These are phyloP conservation scores for Oligophagozyma castellii DNA, from an alignment of 1,139 yeast species.

Conservation along the genomic window DNA sequence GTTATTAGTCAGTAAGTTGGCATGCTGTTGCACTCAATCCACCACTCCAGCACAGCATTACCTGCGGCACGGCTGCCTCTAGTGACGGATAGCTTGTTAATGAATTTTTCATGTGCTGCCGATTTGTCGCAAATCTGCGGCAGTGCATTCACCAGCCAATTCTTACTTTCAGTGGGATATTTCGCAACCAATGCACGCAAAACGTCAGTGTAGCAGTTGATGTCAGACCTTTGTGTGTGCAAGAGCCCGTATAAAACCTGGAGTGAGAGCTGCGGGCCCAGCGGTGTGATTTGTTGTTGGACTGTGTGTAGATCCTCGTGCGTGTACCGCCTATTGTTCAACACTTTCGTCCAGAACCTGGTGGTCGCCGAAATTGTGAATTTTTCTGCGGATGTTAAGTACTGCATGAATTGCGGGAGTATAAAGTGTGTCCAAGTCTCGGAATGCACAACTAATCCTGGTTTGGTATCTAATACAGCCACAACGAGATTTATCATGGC, in stretches of 20 bases:
- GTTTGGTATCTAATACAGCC: conserved; percentile 36
- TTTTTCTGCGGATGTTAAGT: conserved; percentile 44
- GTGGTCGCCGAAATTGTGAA: conserved; percentile 49
- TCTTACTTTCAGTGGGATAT: conserved; percentile 19
- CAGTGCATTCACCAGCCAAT: conserved; percentile 16
- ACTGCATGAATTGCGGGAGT: conserved; percentile 28
- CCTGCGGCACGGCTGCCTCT: conserved; percentile 25
- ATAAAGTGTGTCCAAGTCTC: conserved; percentile 25
- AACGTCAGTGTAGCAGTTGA: conserved; percentile 21
- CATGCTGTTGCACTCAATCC: conserved; percentile 22
- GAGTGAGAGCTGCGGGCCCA: conserved; percentile 16
- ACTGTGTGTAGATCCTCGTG: conserved; percentile 33
- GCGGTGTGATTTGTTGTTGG: conserved; percentile 14
- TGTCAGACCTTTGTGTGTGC: conserved; percentile 23
- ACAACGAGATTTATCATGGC: conserved; percentile 43
- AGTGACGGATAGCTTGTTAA: conserved; percentile 19
- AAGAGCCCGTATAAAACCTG: conserved; percentile 21
- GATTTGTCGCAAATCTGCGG: conserved; percentile 16
- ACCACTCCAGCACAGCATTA: conserved; percentile 23
- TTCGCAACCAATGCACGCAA: conserved; percentile 22
- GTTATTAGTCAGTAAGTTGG: conserved; percentile 14
- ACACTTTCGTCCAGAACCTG: conserved; percentile 50
- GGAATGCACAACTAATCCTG: conserved; percentile 34
- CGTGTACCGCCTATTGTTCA: conserved; percentile 41
- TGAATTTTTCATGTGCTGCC: conserved; percentile 16